Evolutionary conservation across 805 yeast species (phyloP).

Genomic region (Wickerhamiella australiensis): DNA sequence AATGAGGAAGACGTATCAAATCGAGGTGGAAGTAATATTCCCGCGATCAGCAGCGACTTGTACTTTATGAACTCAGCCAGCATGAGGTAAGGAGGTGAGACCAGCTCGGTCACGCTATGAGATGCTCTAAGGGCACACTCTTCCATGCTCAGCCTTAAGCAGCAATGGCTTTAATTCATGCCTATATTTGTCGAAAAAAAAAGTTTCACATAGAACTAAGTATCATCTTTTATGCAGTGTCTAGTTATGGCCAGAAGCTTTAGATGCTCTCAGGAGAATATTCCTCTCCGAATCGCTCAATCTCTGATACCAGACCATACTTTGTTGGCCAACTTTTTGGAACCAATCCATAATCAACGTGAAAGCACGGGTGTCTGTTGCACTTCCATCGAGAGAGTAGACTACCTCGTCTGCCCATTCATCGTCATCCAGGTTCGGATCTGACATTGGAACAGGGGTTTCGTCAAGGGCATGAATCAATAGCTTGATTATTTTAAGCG

Average conservation of each 20-base stretch:
- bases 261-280: conserved; percentile 14
- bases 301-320: conserved; percentile 17
- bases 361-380: conserved; percentile 20
- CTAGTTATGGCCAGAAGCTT: background rate
- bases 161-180: no score
- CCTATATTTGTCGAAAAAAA: background rate
- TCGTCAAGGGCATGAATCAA: conserved; percentile 51
- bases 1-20: conserved; percentile 41
- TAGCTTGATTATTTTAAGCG: conserved; percentile 59
- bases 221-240: background rate
- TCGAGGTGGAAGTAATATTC: conserved; percentile 32
- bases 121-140: no score
- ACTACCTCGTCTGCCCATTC: conserved; percentile 32
- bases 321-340: conserved; percentile 16
- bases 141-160: no score
- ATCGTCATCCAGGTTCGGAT: conserved; percentile 27
- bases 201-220: no score
- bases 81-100: conserved; percentile 2
- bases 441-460: conserved; percentile 39
- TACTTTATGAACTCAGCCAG: conserved; percentile 14
- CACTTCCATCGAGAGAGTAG: conserved; percentile 19
- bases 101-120: no score
- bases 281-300: conserved; percentile 17
- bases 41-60: conserved; percentile 30
- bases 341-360: conserved; percentile 24